Evolutionary conservation across 306 rosid species (phyloP), one percentile per base, ranked within the genome.

Genomic region (Dryas drummondii): DNA sequence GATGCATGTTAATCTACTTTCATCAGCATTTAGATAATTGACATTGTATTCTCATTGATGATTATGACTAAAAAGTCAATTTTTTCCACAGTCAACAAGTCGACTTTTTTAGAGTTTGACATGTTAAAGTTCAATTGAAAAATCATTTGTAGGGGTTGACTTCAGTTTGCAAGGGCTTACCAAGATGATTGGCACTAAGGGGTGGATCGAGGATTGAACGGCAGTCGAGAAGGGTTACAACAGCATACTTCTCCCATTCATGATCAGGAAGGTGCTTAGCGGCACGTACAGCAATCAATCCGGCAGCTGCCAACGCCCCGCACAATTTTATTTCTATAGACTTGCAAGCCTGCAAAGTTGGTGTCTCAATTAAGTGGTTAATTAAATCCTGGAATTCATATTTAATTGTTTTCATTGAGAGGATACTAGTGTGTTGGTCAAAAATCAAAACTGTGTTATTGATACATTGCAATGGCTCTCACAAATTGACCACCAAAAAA

Each of bases 151-250:
- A 32, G 37, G 37, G 37, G 37, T 32, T 32, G 37, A 32, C 37
- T 32, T 32, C 0, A 53, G 5, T 37, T 37, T 15, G 51, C 61
- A 54, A 32, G 17, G 48, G 76, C 80, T 81, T 84, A 94, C 98
- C 98, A 65, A 85, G 68, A 72, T 90, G 86, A 71, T 82, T 79
- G 76, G 74, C 79, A 66, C 72, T 15, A 71, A 91, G 92, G 51
- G 88, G 85, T 27, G 98, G 98, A 59, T 91, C 92, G 40, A 90
- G 97, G 78, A 74, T 51, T 5, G 97, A 61, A 83, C 97, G 98
- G 82, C 97, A 94, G 82, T 94, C 96, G 14, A 73, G 44, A 63
- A 94, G 94, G 15, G 97, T 91, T 17, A 94, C 92, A 4, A 88
- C 96, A 40, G 84, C 97, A 78, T 94, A 90, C 75, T 94, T 94